These are phyloP conservation scores for Plasmodium gonderi DNA, from an alignment of 169 alveolate genomes.

Conservation along the genomic window DNA sequence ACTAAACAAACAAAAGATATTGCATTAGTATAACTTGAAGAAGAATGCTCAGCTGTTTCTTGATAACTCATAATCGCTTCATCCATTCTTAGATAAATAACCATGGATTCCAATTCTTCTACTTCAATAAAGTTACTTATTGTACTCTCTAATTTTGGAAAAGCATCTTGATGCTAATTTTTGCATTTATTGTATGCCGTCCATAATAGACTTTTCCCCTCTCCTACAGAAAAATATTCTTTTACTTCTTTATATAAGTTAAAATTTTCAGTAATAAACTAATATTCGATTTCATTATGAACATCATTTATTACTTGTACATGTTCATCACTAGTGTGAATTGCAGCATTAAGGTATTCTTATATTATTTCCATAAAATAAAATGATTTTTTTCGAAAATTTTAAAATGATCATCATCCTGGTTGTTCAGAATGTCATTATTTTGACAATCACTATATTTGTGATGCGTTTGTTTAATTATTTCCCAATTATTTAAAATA, in stretches of 20 bases:
- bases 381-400: neutral
- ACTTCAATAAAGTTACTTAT: neutral
- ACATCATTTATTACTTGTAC: neutral
- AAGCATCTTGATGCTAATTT: neutral
- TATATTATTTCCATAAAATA: neutral
- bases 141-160: neutral
- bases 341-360: neutral
- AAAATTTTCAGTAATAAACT: neutral
- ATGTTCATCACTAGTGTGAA: neutral
- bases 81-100: neutral
- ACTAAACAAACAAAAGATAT: neutral
- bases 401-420: neutral
- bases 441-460: neutral
- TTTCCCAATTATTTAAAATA: neutral
- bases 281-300: neutral
- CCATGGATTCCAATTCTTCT: neutral
- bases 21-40: neutral
- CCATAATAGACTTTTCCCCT: neutral
- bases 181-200: neutral
- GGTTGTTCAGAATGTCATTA: neutral
- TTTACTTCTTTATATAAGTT: neutral
- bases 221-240: neutral
- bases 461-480: neutral
- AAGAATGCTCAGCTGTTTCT: neutral
- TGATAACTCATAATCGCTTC: neutral